Evolutionary conservation across 345 rosid genomes (phyloP), one percentile per base, ranked within the genome.

Genomic region (Citrus trifoliata): DNA sequence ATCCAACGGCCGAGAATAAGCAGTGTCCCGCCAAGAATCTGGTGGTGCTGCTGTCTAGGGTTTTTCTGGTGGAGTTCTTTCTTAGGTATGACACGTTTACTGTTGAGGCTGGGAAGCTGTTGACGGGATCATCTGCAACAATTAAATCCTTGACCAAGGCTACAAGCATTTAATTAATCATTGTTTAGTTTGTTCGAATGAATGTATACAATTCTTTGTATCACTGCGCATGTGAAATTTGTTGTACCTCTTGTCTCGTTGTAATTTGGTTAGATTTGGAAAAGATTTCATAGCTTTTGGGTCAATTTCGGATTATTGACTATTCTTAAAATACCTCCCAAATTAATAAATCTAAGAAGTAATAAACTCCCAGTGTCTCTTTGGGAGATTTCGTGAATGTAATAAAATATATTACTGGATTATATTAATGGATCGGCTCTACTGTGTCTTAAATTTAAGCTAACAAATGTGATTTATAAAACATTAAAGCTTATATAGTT

Each of bases 1-100:
- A 71, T 71, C 87, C 89, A 22, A 83, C 88, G 81, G 79, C 69
- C 37, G 86, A 56, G 76, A 78, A 87, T 68, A 90, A 90, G 85
- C 89, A 86, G 65, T 90, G 91, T 46, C 86, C 87, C 0, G 90
- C 81, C 35, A 88, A 88, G 82, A 81, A 88, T 76, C 79, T 88
- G 69, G 91, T 88, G 83, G 59, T 88, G n/a, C 81, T 88, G 32
- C 5, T 82, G 10, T 62, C 76, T 24, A 87, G 89, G 46, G 38
- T 87, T 0, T 2, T 86, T 30, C 1, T 90, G 81, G 93, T 79
- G 81, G 89, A 90, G 76, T 27, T 90, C 42, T 87, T 90, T 76
- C 81, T 88, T 2, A 83, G 88, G 21, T 90, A 90, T 59, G 93
- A 90, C 28, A 81, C 90, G 35, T 90, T 88, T 18, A 77, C 80